Evolutionary conservation across 768 basidiomycete genomes (phyloP).

Genomic region (Paxillus ammoniavirescens): DNA sequence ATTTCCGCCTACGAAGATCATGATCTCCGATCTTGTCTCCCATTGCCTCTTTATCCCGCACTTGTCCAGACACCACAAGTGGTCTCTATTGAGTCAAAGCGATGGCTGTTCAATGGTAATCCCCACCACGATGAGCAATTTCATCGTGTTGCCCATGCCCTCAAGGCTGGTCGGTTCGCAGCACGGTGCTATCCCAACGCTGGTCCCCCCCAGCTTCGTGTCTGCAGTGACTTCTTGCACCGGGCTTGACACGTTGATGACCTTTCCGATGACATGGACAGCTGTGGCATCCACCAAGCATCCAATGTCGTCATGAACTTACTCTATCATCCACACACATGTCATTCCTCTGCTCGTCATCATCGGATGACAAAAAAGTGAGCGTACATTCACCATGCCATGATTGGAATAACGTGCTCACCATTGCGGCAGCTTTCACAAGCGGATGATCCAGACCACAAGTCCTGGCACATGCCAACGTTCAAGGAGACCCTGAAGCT

Average conservation of each 20-base stretch:
- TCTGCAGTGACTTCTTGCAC: slow-evolving; percentile 75
- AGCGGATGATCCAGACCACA: slow-evolving; percentile 62
- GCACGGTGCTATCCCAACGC: slow-evolving; percentile 46
- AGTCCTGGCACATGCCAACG: slow-evolving; percentile 65
- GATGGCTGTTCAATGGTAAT: slow-evolving; percentile 66
- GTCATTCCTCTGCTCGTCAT: slow-evolving; percentile 51
- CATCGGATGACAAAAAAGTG: slow-evolving; percentile 76
- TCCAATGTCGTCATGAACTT: slow-evolving; percentile 70
- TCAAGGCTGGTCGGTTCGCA: slow-evolving; percentile 70
- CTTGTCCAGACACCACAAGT: slow-evolving; percentile 56
- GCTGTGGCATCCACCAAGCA: slow-evolving; percentile 53
- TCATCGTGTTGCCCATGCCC: slow-evolving; percentile 60
- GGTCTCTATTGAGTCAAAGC: slow-evolving; percentile 63
- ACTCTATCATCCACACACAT: slow-evolving; percentile 64
- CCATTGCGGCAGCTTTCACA: slow-evolving; percentile 54
- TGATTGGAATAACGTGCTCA: slow-evolving; percentile 12
- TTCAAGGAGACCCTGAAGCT: slow-evolving; percentile 78
- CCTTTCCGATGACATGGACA: slow-evolving; percentile 77
- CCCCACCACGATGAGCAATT: slow-evolving; percentile 50
- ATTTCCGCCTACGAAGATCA: slow-evolving; percentile 41
- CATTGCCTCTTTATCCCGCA: slow-evolving; percentile 62
- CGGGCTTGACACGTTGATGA: slow-evolving; percentile 81
- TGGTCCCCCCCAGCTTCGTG: slow-evolving; percentile 59
- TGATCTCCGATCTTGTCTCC: slow-evolving; percentile 75
- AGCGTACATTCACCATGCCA: slow-evolving; percentile 27